Evolutionary conservation across 2,329 filamentous ascomycete genomes (phyloP).

Genomic region (Chalaropsis thielavioides): DNA sequence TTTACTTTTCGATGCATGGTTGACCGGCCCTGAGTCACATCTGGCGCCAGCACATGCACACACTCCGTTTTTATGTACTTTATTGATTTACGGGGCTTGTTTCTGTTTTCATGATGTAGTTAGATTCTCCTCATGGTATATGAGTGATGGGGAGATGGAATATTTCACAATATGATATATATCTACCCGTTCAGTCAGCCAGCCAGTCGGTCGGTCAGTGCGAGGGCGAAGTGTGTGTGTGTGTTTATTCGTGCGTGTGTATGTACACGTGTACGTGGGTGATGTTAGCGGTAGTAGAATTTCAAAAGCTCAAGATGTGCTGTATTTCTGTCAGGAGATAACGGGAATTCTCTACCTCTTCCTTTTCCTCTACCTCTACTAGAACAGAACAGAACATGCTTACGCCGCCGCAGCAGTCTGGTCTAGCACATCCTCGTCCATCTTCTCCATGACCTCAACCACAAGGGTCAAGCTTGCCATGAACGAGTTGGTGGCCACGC

Average conservation of each 20-base stretch:
- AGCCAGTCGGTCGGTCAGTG: not conserved
- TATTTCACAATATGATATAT: not conserved
- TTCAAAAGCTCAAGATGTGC: not conserved
- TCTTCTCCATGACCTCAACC: slow-evolving; percentile 74
- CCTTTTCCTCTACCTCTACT: not conserved
- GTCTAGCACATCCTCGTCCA: slow-evolving; percentile 69
- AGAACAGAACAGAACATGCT: not conserved
- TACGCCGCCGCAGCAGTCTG: slow-evolving; percentile 2
- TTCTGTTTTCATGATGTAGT: not conserved
- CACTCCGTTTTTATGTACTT: not conserved
- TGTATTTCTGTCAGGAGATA: not conserved
- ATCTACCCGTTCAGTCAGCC: not conserved
- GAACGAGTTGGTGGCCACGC: slow-evolving; percentile 91
- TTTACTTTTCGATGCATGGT: not conserved
- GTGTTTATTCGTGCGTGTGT: not conserved
- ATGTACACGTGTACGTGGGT: not conserved
- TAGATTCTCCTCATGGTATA: not conserved
- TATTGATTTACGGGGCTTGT: not conserved
- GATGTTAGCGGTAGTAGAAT: not conserved
- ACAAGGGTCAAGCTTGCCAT: slow-evolving; percentile 81
- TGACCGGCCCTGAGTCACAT: not conserved
- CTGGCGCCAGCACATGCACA: not conserved
- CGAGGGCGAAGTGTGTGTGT: not conserved
- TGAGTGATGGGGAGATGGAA: not conserved
- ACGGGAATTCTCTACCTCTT: not conserved